Percentiles rank a stretch among this genome's conserved stretches.
These are phyloP conservation scores for Rhododendron ferrugineum DNA, from an alignment of 148 eudicot genomes.

Conservation along the genomic window DNA sequence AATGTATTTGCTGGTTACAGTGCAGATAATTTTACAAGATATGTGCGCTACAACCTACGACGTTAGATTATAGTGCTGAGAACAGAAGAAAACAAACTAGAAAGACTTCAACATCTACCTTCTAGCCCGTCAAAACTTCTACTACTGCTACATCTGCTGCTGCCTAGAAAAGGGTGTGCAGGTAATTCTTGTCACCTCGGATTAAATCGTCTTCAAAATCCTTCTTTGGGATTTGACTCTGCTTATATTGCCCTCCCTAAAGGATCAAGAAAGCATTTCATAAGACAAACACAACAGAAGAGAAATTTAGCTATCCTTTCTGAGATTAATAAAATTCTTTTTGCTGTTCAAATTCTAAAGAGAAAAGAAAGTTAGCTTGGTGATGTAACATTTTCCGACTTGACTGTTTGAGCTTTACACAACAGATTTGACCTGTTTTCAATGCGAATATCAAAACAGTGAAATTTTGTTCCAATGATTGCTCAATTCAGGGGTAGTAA, in stretches of 20 bases:
- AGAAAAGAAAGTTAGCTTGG: neutral
- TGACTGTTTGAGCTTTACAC: neutral
- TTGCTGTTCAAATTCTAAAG: neutral
- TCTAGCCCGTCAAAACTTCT: constrained; percentile 1
- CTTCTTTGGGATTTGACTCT: constrained; percentile 13
- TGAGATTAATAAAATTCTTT: neutral
- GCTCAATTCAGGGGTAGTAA: neutral
- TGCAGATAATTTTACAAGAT: neutral
- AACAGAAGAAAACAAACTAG: neutral
- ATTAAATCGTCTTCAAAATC: constrained; percentile 1
- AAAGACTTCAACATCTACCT: neutral
- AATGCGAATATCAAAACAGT: neutral
- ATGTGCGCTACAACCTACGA: neutral
- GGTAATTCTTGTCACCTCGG: neutral
- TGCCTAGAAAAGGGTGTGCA: neutral
- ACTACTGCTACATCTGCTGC: neutral
- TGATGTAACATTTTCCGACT: neutral
- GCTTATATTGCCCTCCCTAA: constrained; percentile 21
- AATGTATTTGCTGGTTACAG: neutral
- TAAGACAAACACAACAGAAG: neutral
- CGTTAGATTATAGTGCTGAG: too few species aligned
- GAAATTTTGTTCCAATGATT: neutral
- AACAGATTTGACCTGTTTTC: neutral
- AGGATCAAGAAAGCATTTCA: constrained; percentile 11
- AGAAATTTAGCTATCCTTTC: neutral